These are phyloP conservation scores for Catenaria anguillulae DNA, from an alignment of 371 early-diverging fungal genomes.

Conservation along the genomic window DNA sequence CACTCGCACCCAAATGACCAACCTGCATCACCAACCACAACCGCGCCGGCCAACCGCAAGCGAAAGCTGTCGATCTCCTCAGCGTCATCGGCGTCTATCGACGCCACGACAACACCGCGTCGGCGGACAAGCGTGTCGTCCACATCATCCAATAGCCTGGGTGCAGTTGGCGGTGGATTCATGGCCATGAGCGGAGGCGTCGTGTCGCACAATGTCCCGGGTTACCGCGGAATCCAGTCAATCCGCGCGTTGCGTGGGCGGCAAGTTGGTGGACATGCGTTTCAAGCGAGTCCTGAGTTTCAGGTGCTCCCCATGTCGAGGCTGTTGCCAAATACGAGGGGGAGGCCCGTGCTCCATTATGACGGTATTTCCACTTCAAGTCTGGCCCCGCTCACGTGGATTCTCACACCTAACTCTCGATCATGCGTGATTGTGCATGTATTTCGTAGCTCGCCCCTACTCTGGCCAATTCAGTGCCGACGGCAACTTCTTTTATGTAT, in stretches of 20 bases:
- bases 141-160: neutral
- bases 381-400: too few species aligned
- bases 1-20: too few species aligned
- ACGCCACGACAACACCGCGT: neutral
- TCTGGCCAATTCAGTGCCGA: conserved; percentile 32
- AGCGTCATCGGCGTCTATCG: neutral
- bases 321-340: neutral
- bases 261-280: neutral
- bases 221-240: neutral
- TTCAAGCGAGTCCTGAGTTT: neutral
- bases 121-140: neutral
- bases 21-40: too few species aligned
- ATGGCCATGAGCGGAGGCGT: neutral
- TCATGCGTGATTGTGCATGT: neutral
- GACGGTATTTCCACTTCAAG: neutral
- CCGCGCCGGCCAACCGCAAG: too few species aligned
- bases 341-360: neutral
- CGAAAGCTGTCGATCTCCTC: too few species aligned
- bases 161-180: neutral
- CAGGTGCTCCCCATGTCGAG: neutral
- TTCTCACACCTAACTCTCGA: neutral
- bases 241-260: neutral
- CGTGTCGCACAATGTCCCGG: neutral
- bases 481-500: conserved; percentile 28
- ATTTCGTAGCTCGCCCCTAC: conserved; percentile 17